Evolutionary conservation across 441 rosid species (phyloP).

Genomic region (Isatis lusitanica): DNA sequence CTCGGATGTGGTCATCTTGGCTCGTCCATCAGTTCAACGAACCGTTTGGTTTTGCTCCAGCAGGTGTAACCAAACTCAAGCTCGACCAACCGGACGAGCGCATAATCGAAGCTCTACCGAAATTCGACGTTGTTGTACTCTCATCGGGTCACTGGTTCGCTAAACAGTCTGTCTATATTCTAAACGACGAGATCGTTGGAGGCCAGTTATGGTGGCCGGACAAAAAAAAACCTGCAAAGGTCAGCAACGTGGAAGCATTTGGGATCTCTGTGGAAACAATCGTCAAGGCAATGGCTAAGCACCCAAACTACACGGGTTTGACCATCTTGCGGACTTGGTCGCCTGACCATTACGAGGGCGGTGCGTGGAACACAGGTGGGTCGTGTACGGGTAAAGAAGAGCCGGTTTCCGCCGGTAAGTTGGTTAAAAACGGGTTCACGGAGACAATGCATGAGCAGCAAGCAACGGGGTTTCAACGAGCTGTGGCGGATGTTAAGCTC

Average conservation of each 20-base stretch:
- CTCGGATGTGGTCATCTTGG: constrained; percentile 94
- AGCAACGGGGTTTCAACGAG: constrained; percentile 50
- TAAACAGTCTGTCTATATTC: constrained; percentile 74
- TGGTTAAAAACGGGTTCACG: constrained; percentile 70
- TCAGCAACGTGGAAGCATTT: constrained; percentile 72
- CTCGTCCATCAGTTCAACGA: constrained; percentile 62
- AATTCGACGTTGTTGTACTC: constrained; percentile 64
- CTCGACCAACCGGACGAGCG: constrained; percentile 66
- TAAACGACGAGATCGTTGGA: constrained; percentile 76
- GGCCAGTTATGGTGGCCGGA: constrained; percentile 89
- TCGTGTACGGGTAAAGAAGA: constrained; percentile 79
- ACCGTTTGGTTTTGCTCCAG: constrained; percentile 60
- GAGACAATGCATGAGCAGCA: constrained; percentile 71
- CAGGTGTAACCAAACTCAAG: constrained; percentile 66
- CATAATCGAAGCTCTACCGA: constrained; percentile 62
- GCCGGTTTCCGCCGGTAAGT: constrained; percentile 54
- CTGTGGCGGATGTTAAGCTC: constrained; percentile 42
- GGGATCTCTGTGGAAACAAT: constrained; percentile 75
- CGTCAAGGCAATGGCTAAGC: constrained; percentile 50
- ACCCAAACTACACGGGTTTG: constrained; percentile 71
- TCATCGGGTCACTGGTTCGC: constrained; percentile 95
- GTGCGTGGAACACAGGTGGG: constrained; percentile 88
- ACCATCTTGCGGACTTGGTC: constrained; percentile 72
- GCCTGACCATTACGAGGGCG: constrained; percentile 88
- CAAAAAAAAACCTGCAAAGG: constrained; percentile 52